A percentile compares a stretch with the other conserved stretches of the same genome.
These are phyloP conservation scores for Lasiosphaeria ovina DNA, from an alignment of 495 filamentous ascomycete genomes.

Conservation along the genomic window DNA sequence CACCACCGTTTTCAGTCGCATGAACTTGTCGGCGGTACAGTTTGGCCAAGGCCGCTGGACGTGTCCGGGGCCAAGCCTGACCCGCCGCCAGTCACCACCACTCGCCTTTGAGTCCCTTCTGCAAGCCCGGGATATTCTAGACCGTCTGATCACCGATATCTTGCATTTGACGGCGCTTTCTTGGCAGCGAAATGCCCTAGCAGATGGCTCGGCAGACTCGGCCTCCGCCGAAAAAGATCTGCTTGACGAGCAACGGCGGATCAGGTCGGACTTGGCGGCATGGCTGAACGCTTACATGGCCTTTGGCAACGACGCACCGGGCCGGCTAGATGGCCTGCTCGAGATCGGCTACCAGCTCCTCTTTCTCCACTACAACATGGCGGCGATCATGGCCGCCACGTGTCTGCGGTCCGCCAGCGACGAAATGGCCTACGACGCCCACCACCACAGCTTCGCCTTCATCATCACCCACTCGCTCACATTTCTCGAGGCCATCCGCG, in stretches of 20 bases:
- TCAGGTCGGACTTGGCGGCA: not conserved
- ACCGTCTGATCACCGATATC: not conserved
- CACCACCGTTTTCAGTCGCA: not conserved
- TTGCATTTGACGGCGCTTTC: not conserved
- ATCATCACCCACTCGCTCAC: constrained; percentile 34
- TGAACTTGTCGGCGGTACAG: constrained; percentile 1
- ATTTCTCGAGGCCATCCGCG: constrained; percentile 19
- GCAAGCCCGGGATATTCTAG: not conserved
- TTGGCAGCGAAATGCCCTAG: not conserved
- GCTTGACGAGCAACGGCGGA: not conserved
- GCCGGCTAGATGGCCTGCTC: not conserved
- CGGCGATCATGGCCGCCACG: constrained; percentile 44
- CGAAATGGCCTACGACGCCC: constrained; percentile 44
- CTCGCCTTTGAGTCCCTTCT: not conserved
- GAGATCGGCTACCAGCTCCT: not conserved
- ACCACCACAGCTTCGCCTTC: constrained; percentile 37
- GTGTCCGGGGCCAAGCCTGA: too few species aligned
- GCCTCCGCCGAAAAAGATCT: not conserved
- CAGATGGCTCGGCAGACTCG: not conserved
- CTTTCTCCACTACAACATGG: constrained; percentile 41
- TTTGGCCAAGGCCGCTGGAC: not conserved
- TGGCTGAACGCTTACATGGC: not conserved
- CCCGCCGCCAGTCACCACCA: not conserved
- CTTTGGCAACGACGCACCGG: not conserved
- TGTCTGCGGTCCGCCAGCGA: constrained; percentile 29